Conservation (phyloP, 352 stramenopile genomes). For the Globisporangium carolinianum region DNA sequence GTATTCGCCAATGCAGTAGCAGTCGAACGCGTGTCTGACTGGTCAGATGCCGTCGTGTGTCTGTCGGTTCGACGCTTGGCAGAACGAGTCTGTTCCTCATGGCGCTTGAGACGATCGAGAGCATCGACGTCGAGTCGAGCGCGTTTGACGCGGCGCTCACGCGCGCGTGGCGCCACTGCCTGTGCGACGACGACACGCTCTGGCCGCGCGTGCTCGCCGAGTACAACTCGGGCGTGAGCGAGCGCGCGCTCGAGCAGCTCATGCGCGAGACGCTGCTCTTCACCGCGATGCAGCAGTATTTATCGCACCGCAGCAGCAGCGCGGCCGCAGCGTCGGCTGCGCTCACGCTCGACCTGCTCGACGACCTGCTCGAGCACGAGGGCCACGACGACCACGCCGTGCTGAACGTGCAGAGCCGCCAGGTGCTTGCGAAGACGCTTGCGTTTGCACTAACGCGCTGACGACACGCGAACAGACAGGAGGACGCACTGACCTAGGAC, state of each 20-base stretch:
- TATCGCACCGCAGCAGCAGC: constrained; percentile 9
- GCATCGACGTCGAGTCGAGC: constrained; percentile 24
- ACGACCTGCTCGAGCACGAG: constrained; percentile 54
- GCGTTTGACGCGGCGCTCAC: constrained; percentile 43
- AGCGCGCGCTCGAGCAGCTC: constrained; percentile 46
- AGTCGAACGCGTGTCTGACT: too few species aligned
- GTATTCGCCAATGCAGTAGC: constrained; percentile 14
- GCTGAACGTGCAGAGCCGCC: constrained; percentile 42
- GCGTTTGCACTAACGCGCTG: constrained; percentile 31
- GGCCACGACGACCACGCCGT: constrained; percentile 28
- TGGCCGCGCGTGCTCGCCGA: constrained; percentile 52
- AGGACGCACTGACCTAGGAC: background rate
- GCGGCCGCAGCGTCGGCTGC: constrained; percentile 13
- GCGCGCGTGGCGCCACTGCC: constrained; percentile 47
- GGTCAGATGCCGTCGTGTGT: too few species aligned
- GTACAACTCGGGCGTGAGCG: constrained; percentile 46
- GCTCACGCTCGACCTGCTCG: constrained; percentile 58
- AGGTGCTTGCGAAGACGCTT: constrained; percentile 73
- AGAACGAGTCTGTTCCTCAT: constrained; percentile 59
- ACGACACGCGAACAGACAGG: background rate
- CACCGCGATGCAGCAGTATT: constrained; percentile 48
- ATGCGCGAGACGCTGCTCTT: constrained; percentile 76
- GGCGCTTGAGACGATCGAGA: constrained; percentile 61
- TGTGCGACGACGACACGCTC: constrained; percentile 45
- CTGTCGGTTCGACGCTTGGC: too few species aligned